Conservation (phyloP, 129 eudicot genomes). For the Arctium lappa region DNA sequence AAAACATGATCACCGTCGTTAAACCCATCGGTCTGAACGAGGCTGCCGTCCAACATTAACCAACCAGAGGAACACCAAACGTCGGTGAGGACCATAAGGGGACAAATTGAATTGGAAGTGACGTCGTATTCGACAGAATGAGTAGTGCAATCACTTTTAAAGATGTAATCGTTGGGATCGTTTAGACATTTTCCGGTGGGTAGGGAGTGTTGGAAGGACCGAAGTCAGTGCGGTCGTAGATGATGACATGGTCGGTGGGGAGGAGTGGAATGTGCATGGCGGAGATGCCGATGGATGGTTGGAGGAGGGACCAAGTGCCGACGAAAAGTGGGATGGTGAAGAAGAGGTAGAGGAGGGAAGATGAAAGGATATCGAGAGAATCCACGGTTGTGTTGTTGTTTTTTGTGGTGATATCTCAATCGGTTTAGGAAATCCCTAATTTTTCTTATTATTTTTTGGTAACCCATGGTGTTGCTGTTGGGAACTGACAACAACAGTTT, state of each 20-base stretch:
- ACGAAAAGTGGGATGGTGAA: conserved; percentile 1
- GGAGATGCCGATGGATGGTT: conserved; percentile 48
- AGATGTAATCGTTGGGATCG: too few relatives aligned
- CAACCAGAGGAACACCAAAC: conserved; percentile 91
- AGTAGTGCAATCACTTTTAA: too few relatives aligned
- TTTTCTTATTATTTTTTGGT: too few relatives aligned
- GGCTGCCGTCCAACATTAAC: conserved; percentile 51
- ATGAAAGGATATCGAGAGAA: conserved; percentile 14
- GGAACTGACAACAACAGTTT: too few relatives aligned
- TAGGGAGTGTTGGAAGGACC: too few relatives aligned
- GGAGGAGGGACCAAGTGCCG: conserved; percentile 60
- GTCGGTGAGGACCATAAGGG: conserved; percentile 64
- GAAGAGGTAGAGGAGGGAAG: conserved; percentile 12
- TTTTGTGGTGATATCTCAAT: not conserved
- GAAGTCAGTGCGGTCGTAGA: too few relatives aligned
- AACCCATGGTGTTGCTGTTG: too few relatives aligned
- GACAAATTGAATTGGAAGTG: conserved; percentile 56
- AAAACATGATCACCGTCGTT: conserved; percentile 68
- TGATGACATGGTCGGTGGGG: conserved; percentile 58
- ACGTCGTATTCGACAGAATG: too few relatives aligned
- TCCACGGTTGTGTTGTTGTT: not conserved
- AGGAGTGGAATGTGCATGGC: conserved; percentile 98
- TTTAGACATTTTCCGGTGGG: too few relatives aligned
- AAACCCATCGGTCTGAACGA: conserved; percentile 74
- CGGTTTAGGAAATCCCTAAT: too few relatives aligned